Evolutionary conservation across 2,329 filamentous ascomycete genomes (phyloP), one percentile per base, ranked within the genome.

Genomic region (Claviceps digitariae): DNA sequence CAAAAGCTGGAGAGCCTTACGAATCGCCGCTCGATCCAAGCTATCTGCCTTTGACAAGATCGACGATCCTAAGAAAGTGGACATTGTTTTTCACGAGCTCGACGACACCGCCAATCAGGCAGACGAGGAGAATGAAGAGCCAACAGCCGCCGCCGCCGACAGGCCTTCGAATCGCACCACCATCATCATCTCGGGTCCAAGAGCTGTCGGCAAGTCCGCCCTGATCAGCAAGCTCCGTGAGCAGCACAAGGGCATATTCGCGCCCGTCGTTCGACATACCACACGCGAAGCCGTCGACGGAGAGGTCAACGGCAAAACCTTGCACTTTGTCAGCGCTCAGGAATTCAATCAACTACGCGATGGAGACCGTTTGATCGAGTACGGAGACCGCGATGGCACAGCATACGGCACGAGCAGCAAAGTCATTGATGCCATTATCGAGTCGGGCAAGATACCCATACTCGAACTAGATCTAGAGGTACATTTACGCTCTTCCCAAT

Each of bases 1-100:
- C 72, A 91, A 94, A 67, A 86, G 83, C 54, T 98, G 93, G 93
- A 81, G 90, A 60, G 87, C 89, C 5, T 72, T 98, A 57, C 82
- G 93, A 51, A 79, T 95, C 58, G 86, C 89, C 10, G 83, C 86
- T 53, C 82, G 81, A 58, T 82, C 76, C 54, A 86, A 85, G 61
- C 77, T 97, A 59, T 78, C 81, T 46, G 72, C 82, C 21, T 93
- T 97, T 66, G 90, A 97, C 67, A 88, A 86, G 67, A 86, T 95
- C 48, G 90, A 95, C 53, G 84, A 90, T 58, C 83, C 86, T 43
- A 86, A 86, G 64, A 87, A 88, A 56, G 75, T 84, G 34, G 74
- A 75, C 52, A 62, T 72, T 36, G 71, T 84, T 13, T 84, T 83
- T 55, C 68, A 77, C 52, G 74, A 79, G 38, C 63, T 70, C 34